Conservation (phyloP, 495 filamentous ascomycete species). For the Aeminium ludgeri region DNA sequence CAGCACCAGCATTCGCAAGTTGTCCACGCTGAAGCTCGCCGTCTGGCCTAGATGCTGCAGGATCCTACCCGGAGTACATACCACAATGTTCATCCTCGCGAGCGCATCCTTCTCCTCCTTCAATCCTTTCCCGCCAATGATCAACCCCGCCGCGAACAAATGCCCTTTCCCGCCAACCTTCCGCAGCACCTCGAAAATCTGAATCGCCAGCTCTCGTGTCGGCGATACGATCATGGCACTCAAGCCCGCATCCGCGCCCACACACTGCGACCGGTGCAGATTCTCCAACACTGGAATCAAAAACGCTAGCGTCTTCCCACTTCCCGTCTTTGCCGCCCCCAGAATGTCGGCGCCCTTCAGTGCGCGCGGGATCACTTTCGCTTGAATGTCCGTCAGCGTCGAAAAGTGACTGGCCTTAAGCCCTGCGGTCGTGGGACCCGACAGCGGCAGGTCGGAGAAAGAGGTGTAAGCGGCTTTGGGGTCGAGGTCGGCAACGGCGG, state of each 20-base stretch:
- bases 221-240: constrained; percentile 87
- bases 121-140: constrained; percentile 88
- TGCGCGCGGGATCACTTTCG: constrained; percentile 64
- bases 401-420: constrained; percentile 80
- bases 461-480: constrained; percentile 21
- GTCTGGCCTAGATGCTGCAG: constrained; percentile 94
- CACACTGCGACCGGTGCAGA: constrained; percentile 80
- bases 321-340: constrained; percentile 90
- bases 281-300: constrained; percentile 84
- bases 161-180: constrained; percentile 76
- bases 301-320: constrained; percentile 92
- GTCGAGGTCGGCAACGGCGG: constrained; percentile 31
- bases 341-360: constrained; percentile 81
- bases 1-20: constrained; percentile 80
- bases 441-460: constrained; percentile 57
- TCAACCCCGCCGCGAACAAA: constrained; percentile 76
- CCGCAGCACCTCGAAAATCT: constrained; percentile 90
- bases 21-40: constrained; percentile 71
- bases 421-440: constrained; percentile 61
- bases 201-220: constrained; percentile 84
- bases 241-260: constrained; percentile 67
- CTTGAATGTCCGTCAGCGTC: constrained; percentile 80
- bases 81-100: constrained; percentile 89
- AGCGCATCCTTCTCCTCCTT: constrained; percentile 76
- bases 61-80: constrained; percentile 90